A percentile compares a stretch with the other conserved stretches of the same genome.
phyloP scores from a whole-genome alignment of 768 basidiomycete species.

The Lactarius tabidus region DNA sequence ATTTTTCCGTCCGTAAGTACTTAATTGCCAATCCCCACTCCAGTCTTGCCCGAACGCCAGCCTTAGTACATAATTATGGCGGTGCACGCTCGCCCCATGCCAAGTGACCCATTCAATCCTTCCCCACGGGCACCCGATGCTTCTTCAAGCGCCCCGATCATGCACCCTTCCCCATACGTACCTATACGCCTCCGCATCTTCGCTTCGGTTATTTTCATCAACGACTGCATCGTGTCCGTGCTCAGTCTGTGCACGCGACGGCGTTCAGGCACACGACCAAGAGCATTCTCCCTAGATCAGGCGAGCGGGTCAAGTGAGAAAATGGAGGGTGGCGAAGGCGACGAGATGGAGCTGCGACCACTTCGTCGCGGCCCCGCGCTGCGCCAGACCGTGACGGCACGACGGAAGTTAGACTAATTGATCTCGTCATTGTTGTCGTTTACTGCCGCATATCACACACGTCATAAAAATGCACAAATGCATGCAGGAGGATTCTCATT shows the following conservation, averaged over 20 bases:
- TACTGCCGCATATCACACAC: not conserved
- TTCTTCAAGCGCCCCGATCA: slow-evolving; percentile 31
- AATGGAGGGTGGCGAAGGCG: slow-evolving; percentile 56
- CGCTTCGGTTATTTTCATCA: slow-evolving; percentile 65
- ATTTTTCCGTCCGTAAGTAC: slow-evolving; percentile 69
- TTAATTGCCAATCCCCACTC: not conserved
- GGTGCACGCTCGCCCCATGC: slow-evolving; percentile 69
- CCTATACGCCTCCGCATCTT: slow-evolving; percentile 82
- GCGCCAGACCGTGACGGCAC: slow-evolving; percentile 9
- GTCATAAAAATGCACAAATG: not conserved
- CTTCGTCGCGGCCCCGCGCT: slow-evolving; percentile 14
- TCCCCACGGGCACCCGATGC: slow-evolving; percentile 29
- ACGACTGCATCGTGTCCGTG: slow-evolving; percentile 62
- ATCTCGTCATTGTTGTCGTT: not conserved
- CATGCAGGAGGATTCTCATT: not conserved
- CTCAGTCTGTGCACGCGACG: slow-evolving; percentile 49
- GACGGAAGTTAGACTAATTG: slow-evolving; percentile 20
- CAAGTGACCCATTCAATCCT: slow-evolving; percentile 72
- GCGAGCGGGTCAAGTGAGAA: slow-evolving; percentile 51
- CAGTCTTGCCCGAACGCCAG: slow-evolving; percentile 1
- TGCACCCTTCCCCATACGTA: slow-evolving; percentile 71
- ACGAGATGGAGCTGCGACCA: slow-evolving; percentile 28
- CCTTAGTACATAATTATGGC: slow-evolving; percentile 79
- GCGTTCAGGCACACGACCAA: slow-evolving; percentile 16
- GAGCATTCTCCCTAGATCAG: slow-evolving; percentile 24